These are phyloP conservation scores for Monilinia polystroma DNA, from an alignment of 2,329 filamentous ascomycete genomes.

Conservation along the genomic window DNA sequence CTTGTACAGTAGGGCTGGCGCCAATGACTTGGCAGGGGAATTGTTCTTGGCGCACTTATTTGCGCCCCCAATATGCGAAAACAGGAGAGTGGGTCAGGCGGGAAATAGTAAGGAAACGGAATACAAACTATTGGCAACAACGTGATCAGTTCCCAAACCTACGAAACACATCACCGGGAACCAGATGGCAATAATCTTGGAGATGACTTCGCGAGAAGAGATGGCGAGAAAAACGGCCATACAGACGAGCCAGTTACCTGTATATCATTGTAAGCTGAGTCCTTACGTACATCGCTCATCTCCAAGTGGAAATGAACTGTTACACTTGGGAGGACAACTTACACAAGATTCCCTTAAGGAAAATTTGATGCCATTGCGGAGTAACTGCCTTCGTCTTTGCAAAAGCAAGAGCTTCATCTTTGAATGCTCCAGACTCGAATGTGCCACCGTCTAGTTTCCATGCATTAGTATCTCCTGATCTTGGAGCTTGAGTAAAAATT, in stretches of 20 bases:
- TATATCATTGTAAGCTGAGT: not conserved
- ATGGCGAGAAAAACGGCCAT: slow-evolving; percentile 51
- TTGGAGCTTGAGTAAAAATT: not conserved
- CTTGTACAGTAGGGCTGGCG: not conserved
- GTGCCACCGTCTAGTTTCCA: slow-evolving; percentile 45
- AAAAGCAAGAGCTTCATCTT: slow-evolving; percentile 46
- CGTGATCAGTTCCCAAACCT: slow-evolving; percentile 53
- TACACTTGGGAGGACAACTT: slow-evolving; percentile 20
- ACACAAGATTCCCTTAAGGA: slow-evolving; percentile 54
- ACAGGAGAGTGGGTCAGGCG: not conserved
- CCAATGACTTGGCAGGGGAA: slow-evolving; percentile 18
- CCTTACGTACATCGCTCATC: not conserved
- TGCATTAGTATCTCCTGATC: slow-evolving; percentile 2
- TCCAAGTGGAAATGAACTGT: not conserved
- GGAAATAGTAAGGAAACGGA: not conserved
- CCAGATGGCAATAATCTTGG: slow-evolving; percentile 57
- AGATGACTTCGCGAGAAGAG: slow-evolving; percentile 51
- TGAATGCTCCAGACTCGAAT: slow-evolving; percentile 48
- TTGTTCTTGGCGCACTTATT: not conserved
- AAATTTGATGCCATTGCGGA: slow-evolving; percentile 52
- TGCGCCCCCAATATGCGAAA: not conserved
- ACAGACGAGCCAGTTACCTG: slow-evolving; percentile 56
- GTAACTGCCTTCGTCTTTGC: slow-evolving; percentile 50
- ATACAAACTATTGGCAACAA: slow-evolving; percentile 50
- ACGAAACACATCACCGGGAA: slow-evolving; percentile 57